Conservation (phyloP, 495 filamentous ascomycete genomes). For the Tuber borchii region DNA sequence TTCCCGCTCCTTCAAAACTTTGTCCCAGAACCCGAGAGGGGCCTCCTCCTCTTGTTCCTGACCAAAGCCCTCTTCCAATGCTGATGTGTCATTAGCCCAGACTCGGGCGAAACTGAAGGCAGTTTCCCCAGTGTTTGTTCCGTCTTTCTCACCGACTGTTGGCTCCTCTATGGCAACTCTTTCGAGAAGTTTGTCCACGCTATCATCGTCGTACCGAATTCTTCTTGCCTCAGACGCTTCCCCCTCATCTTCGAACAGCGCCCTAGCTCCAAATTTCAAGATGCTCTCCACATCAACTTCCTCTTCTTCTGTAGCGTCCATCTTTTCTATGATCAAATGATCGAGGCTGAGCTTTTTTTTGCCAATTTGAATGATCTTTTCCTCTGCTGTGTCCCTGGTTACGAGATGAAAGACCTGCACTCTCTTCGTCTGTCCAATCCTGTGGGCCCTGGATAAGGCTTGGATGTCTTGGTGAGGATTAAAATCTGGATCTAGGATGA, state of each 20-base stretch:
- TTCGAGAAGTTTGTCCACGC: constrained; percentile 82
- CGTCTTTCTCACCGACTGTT: constrained; percentile 47
- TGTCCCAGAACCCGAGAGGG: constrained; percentile 70
- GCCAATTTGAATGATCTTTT: constrained; percentile 93
- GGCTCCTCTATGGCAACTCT: constrained; percentile 73
- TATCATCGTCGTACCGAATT: constrained; percentile 70
- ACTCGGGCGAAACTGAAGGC: constrained; percentile 87
- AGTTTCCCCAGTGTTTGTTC: constrained; percentile 55
- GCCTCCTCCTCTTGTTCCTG: constrained; percentile 55
- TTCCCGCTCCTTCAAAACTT: constrained; percentile 76
- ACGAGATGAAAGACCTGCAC: constrained; percentile 92
- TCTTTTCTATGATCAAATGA: constrained; percentile 83
- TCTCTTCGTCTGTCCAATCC: constrained; percentile 92
- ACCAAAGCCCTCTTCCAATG: constrained; percentile 46
- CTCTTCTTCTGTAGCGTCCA: constrained; percentile 70
- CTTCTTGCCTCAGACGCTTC: constrained; percentile 50
- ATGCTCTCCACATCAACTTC: constrained; percentile 77
- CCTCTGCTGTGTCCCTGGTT: constrained; percentile 80
- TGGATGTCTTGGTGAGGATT: constrained; percentile 98
- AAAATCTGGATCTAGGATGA: constrained; percentile 96
- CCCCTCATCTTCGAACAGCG: constrained; percentile 70
- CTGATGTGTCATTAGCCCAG: constrained; percentile 73
- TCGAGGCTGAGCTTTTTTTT: constrained; percentile 92
- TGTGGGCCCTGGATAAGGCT: constrained; percentile 84
- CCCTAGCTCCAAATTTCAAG: constrained; percentile 76